Evolutionary conservation across 257 asterid genomes (phyloP).

Genomic region (Nicotiana attenuata): DNA sequence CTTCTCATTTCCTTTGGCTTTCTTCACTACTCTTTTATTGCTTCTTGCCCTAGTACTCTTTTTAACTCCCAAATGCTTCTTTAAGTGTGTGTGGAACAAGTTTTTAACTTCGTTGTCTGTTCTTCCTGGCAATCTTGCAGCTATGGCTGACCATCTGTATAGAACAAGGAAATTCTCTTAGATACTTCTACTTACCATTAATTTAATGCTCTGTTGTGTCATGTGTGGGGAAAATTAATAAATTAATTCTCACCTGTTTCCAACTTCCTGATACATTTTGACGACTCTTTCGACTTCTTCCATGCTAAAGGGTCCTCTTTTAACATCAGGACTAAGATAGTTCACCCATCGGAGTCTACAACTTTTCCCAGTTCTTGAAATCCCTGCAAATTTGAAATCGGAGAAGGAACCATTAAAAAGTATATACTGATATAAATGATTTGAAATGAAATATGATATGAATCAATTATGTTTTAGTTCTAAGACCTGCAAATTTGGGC

Average conservation of each 20-base stretch:
- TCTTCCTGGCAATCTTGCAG: slow-evolving; percentile 13
- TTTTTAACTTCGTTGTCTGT: slow-evolving; percentile 17
- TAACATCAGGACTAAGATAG: slow-evolving; percentile 9
- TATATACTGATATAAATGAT: neutral
- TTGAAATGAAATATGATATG: too few species aligned
- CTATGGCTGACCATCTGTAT: slow-evolving; percentile 14
- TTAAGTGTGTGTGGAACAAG: slow-evolving; percentile 13
- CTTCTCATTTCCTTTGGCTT: neutral
- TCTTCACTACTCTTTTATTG: neutral
- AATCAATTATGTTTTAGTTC: neutral
- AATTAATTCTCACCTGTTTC: slow-evolving; percentile 7
- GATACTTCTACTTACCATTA: neutral
- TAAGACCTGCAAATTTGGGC: slow-evolving; percentile 26
- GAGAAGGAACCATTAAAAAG: neutral
- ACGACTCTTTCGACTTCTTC: slow-evolving; percentile 7
- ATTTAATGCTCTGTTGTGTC: neutral
- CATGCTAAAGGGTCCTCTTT: neutral
- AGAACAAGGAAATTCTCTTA: neutral
- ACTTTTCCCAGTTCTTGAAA: slow-evolving; percentile 17
- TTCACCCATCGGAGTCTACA: slow-evolving; percentile 20
- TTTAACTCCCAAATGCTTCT: neutral
- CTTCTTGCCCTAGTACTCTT: neutral
- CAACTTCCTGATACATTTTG: neutral
- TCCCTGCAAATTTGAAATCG: neutral
- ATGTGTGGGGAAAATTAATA: neutral